phyloP scores from a whole-genome alignment of 805 yeast species.

The Yarrowia sp. region DNA sequence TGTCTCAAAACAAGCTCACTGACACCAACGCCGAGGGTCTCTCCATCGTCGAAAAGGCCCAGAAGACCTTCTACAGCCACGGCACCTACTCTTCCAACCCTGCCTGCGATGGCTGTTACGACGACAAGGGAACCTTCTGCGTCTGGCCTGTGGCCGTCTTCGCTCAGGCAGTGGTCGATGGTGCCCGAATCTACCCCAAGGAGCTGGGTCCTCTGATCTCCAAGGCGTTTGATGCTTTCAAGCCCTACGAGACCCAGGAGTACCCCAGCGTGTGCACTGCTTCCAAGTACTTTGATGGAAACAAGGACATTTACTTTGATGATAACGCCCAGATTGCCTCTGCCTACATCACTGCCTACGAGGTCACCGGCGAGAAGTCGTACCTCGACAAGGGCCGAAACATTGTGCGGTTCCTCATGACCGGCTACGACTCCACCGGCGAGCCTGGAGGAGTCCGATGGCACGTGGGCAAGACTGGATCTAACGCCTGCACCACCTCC shows the following conservation, averaged over 20 bases:
- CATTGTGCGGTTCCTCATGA: slow-evolving; percentile 65
- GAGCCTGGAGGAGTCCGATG: slow-evolving; percentile 69
- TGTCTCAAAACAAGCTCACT: slow-evolving; percentile 12
- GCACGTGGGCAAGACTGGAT: slow-evolving; percentile 66
- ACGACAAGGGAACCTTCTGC: slow-evolving; percentile 61
- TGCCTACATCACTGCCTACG: slow-evolving; percentile 69
- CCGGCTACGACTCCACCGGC: slow-evolving; percentile 61
- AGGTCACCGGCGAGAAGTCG: slow-evolving; percentile 63
- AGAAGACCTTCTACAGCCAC: slow-evolving; percentile 45
- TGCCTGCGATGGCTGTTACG: slow-evolving; percentile 55
- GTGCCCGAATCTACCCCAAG: slow-evolving; percentile 59
- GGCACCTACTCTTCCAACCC: slow-evolving; percentile 46
- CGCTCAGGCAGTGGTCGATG: slow-evolving; percentile 71
- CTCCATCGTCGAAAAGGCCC: slow-evolving; percentile 38
- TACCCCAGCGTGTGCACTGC: slow-evolving; percentile 66
- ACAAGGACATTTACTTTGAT: slow-evolving; percentile 69
- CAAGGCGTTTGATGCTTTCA: slow-evolving; percentile 59
- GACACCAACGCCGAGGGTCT: slow-evolving; percentile 33
- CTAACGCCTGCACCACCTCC: slow-evolving; percentile 71
- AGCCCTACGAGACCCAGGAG: slow-evolving; percentile 59
- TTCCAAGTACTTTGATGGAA: slow-evolving; percentile 64
- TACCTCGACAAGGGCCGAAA: slow-evolving; percentile 65
- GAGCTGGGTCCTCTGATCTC: slow-evolving; percentile 62
- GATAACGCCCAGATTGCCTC: slow-evolving; percentile 79
- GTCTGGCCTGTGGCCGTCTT: slow-evolving; percentile 76